These are phyloP conservation scores for Pezicula neosporulosa DNA, from an alignment of 2,329 filamentous ascomycete genomes.

Conservation along the genomic window DNA sequence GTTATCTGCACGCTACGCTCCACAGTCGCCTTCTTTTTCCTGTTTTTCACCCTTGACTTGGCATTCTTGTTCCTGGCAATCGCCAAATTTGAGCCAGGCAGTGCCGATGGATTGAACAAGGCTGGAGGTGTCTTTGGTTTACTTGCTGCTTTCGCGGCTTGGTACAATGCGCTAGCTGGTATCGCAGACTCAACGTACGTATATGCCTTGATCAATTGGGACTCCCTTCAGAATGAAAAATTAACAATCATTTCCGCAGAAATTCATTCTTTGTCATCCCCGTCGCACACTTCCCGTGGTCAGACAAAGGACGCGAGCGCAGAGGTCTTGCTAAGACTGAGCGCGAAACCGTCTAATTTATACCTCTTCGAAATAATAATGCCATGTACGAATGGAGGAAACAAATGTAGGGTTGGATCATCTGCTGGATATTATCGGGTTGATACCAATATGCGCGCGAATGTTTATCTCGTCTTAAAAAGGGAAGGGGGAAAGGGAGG, in stretches of 20 bases:
- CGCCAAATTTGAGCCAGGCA: conserved; percentile 11
- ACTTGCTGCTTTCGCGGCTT: conserved; percentile 75
- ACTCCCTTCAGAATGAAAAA: conserved; percentile 2
- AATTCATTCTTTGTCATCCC: conserved; percentile 88
- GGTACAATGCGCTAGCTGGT: conserved; percentile 85
- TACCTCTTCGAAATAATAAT: background rate
- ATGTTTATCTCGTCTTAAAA: too few relatives aligned
- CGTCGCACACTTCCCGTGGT: conserved; percentile 95
- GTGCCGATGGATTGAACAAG: conserved; percentile 49
- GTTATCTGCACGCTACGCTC: conserved; percentile 55
- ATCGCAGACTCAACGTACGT: conserved; percentile 67
- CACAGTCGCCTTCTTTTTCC: conserved; percentile 55
- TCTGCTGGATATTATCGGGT: too few relatives aligned
- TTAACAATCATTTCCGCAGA: conserved; percentile 47
- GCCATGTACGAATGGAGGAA: background rate
- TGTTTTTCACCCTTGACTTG: conserved; percentile 56
- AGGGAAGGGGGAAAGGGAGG: too few relatives aligned
- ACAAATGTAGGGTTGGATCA: background rate
- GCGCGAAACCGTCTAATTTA: conserved; percentile 23
- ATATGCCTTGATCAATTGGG: background rate
- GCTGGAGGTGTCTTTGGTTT: conserved; percentile 79
- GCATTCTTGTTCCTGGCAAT: conserved; percentile 56
- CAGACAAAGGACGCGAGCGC: conserved; percentile 65
- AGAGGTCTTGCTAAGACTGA: conserved; percentile 48
- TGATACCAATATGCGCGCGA: too few relatives aligned